Evolutionary conservation across 2,329 filamentous ascomycete species (phyloP).

Genomic region (Penicillium expansum): DNA sequence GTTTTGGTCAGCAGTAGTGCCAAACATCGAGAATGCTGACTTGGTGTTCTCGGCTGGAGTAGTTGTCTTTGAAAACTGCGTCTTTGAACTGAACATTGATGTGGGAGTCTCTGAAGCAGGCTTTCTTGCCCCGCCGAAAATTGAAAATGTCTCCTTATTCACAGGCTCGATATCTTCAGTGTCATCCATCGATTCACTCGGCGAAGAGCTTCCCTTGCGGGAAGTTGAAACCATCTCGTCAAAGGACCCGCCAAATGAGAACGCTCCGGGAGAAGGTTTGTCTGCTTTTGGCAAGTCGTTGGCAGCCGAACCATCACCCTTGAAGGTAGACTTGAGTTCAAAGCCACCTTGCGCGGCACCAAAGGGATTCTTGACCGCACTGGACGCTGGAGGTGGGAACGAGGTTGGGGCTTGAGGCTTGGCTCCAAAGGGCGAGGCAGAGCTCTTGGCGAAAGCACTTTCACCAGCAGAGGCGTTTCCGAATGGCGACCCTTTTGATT

Average conservation of each 20-base stretch:
- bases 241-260: constrained; percentile 42
- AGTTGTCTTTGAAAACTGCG: constrained; percentile 20
- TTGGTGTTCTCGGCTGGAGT: constrained; percentile 30
- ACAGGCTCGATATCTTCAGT: constrained; percentile 29
- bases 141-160: constrained; percentile 27
- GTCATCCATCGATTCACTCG: constrained; percentile 39
- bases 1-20: constrained; percentile 24
- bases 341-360: constrained; percentile 36
- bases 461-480: constrained; percentile 6
- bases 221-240: constrained; percentile 40
- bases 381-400: constrained; percentile 29
- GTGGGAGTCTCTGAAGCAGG: constrained; percentile 8
- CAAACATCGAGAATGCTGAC: constrained; percentile 33
- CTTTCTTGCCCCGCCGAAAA: constrained; percentile 29
- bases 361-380: constrained; percentile 31
- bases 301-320: constrained; percentile 41
- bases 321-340: constrained; percentile 45
- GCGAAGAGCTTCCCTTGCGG: constrained; percentile 32
- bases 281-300: constrained; percentile 43
- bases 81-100: constrained; percentile 36
- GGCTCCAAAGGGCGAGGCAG: constrained; percentile 32
- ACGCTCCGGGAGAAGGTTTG: constrained; percentile 32
- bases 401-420: constrained; percentile 23
- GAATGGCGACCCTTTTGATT: background rate
- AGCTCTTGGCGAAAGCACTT: constrained; percentile 12